phyloP scores from a whole-genome alignment of 371 early-diverging fungal species.

The Mortierella sp. region DNA sequence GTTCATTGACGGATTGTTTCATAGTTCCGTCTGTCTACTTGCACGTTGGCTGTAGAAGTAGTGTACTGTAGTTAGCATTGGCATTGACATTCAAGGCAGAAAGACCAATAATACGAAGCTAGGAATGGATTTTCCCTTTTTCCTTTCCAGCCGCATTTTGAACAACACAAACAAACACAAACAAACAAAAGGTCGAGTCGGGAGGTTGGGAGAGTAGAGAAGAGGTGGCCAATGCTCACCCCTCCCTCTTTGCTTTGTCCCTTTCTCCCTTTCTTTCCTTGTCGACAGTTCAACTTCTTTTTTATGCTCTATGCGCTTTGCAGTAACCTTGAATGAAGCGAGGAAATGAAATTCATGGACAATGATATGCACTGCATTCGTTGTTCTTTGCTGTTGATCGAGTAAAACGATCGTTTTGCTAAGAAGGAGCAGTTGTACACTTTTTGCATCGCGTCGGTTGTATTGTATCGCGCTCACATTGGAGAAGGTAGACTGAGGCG shows the following conservation, averaged over 20 bases:
- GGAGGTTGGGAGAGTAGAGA: neutral
- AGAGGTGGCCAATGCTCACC: neutral
- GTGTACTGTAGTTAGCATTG: neutral
- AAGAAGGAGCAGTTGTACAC: too few species aligned
- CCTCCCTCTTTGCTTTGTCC: neutral
- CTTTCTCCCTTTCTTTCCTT: neutral
- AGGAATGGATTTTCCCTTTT: neutral
- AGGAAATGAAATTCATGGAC: neutral
- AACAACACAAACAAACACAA: neutral
- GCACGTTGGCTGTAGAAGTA: neutral
- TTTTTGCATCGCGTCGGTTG: neutral
- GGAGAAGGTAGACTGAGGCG: neutral
- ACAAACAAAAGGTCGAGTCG: neutral
- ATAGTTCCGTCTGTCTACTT: neutral
- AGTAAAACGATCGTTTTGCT: neutral
- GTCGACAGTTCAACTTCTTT: too few species aligned
- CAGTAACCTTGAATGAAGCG: too few species aligned
- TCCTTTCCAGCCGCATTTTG: neutral
- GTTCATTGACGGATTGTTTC: neutral
- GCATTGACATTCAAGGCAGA: too few species aligned
- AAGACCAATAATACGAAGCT: neutral
- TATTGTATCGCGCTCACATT: neutral
- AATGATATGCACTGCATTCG: neutral
- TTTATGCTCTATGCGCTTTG: too few species aligned
- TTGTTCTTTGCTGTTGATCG: neutral